phyloP scores from a whole-genome alignment of 352 stramenopile genomes.

The Nothophytophthora sp. region DNA sequence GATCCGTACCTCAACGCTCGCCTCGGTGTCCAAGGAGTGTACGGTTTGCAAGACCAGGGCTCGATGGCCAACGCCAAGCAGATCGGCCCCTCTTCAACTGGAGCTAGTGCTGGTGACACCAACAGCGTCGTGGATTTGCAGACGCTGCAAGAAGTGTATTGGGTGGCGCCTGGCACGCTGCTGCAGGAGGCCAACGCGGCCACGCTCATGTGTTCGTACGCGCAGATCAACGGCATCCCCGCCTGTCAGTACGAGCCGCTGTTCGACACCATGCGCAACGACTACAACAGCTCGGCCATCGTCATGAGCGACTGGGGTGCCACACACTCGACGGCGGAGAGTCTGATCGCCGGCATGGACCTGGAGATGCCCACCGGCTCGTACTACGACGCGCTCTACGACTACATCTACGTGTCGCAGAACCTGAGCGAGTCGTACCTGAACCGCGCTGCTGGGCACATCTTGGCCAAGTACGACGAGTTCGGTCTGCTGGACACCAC shows the following conservation, averaged over 20 bases:
- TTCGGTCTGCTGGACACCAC: constrained; percentile 27
- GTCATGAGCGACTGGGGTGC: constrained; percentile 33
- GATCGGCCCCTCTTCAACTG: constrained; percentile 26
- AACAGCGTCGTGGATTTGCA: constrained; percentile 33
- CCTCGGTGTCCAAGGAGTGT: constrained; percentile 25
- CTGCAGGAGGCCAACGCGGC: constrained; percentile 31
- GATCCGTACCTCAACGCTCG: constrained; percentile 31
- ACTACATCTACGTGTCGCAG: constrained; percentile 35
- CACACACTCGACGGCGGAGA: constrained; percentile 29
- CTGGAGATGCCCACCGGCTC: constrained; percentile 31
- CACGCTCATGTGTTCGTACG: constrained; percentile 38
- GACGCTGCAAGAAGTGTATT: constrained; percentile 29
- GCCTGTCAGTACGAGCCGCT: constrained; percentile 31
- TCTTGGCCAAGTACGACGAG: constrained; percentile 36
- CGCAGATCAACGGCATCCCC: constrained; percentile 28
- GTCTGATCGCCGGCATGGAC: constrained; percentile 31
- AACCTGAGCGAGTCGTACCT: constrained; percentile 37
- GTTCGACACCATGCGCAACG: constrained; percentile 29
- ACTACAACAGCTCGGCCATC: constrained; percentile 34
- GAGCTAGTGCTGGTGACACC: constrained; percentile 17
- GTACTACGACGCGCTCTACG: constrained; percentile 34
- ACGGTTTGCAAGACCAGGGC: constrained; percentile 23
- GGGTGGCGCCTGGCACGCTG: constrained; percentile 25
- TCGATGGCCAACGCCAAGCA: constrained; percentile 36
- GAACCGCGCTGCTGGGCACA: constrained; percentile 28